Evolutionary conservation across 192 early-diverging fungal genomes (phyloP), one percentile per base, ranked within the genome.

Genomic region (Podila epigama): DNA sequence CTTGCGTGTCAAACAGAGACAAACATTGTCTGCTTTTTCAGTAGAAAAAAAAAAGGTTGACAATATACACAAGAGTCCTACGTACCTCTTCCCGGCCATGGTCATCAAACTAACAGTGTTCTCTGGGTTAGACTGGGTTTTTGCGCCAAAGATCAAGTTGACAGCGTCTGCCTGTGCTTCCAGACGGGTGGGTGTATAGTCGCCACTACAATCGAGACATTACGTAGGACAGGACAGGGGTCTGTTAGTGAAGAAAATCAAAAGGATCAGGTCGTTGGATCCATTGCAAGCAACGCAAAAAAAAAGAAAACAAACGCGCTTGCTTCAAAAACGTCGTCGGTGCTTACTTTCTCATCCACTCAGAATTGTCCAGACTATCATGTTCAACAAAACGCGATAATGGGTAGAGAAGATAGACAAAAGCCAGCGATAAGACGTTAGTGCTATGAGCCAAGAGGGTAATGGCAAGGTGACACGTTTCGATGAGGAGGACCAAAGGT

Each of bases 91-190:
- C 33, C 97, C 97, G 29, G 94, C 96, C 87, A 94, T 93, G 20
- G 96, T 92, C 89, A 99, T 90, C 50, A 98, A 80, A 7, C 94
- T 96, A 34, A 99, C 96, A 18, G 92, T 97, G 81, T 95, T 98
- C 78, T 99, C 97, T 15, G 96, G 94, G 80, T 99, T 97, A 35
- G 87, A 87, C 52, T 92, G 89, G 8, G 92, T 95, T 81, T 99
- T 99, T 51, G 91, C 89, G 41, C 88, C 85, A 80, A 97, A 98
- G 70, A 99, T 84, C 60, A 94, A 84, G 78, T 93, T 95, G 67
- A 95, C 94, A 1, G 96, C 90, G 78, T 99, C 97, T 48, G 88
- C 91, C 81, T 99, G 97, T 53, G 96, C 96, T 72, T 94, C 92
- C 70, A 95, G 83, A 64, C 97, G 89, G 33, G 91, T 93, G 20